Conservation (phyloP, 2,329 filamentous ascomycete species). For the Cucurbitaria berberidis region DNA sequence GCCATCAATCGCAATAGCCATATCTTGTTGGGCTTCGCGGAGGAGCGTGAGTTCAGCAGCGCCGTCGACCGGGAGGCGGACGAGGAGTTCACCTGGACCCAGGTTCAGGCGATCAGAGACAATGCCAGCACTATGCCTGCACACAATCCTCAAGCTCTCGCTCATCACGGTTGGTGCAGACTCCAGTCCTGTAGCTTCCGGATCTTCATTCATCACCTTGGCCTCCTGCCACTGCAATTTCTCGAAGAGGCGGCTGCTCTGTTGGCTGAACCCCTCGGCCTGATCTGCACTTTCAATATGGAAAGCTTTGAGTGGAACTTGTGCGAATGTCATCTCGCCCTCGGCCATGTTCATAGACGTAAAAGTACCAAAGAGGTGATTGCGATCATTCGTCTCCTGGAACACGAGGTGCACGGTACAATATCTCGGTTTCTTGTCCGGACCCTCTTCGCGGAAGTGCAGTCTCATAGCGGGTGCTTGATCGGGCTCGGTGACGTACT, state of each 20-base stretch:
- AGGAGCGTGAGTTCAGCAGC: conserved; percentile 46
- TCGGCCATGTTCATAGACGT: conserved; percentile 72
- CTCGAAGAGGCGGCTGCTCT: conserved; percentile 50
- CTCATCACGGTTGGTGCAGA: conserved; percentile 73
- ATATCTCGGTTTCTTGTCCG: conserved; percentile 52
- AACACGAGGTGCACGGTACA: conserved; percentile 82
- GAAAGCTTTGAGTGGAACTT: conserved; percentile 70
- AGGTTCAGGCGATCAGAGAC: conserved; percentile 85
- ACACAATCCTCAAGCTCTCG: conserved; percentile 75
- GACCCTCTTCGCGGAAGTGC: conserved; percentile 66
- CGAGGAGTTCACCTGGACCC: conserved; percentile 54
- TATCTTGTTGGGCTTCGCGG: conserved; percentile 75
- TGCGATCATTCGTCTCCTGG: conserved; percentile 71
- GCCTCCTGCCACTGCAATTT: conserved; percentile 68
- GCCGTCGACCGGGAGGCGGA: conserved; percentile 53
- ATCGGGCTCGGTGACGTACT: conserved; percentile 65
- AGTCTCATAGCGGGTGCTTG: conserved; percentile 74
- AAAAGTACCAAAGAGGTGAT: conserved; percentile 73
- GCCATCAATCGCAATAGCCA: conserved; percentile 72
- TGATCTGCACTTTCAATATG: conserved; percentile 65
- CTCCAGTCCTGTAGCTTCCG: conserved; percentile 60
- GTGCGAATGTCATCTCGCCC: conserved; percentile 73
- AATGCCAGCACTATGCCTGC: conserved; percentile 77
- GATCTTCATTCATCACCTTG: conserved; percentile 74
- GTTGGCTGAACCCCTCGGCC: conserved; percentile 52